Evolutionary conservation across 129 eudicot genomes (phyloP).

Genomic region (Artemisia tridentata): DNA sequence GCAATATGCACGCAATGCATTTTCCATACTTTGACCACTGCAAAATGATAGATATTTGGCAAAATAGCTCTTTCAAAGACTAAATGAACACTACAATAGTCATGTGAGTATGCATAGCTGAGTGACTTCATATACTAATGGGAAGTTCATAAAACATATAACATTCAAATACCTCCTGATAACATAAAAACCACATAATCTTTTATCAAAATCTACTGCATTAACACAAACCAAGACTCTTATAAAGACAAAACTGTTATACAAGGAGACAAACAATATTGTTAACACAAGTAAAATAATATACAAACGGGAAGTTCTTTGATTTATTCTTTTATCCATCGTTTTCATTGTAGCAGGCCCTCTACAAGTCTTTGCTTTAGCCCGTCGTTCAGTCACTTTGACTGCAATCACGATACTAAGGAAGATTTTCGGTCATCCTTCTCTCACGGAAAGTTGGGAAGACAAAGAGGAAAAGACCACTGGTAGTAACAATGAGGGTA

Average conservation of each 20-base stretch:
- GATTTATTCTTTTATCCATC: too few relatives aligned
- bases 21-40: conserved; percentile 99
- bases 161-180: conserved; percentile 64
- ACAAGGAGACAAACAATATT: neutral
- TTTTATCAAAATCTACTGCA: conserved; percentile 97
- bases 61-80: too few relatives aligned
- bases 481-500: too few relatives aligned
- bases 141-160: neutral
- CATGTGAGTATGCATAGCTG: neutral
- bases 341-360: too few relatives aligned
- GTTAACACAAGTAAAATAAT: neutral
- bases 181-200: conserved; percentile 93
- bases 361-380: too few relatives aligned
- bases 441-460: too few relatives aligned
- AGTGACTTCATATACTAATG: neutral
- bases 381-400: too few relatives aligned
- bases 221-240: conserved; percentile 17
- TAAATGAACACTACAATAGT: too few relatives aligned
- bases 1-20: conserved; percentile 95
- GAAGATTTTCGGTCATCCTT: too few relatives aligned
- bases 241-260: neutral
- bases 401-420: too few relatives aligned
- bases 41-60: conserved; percentile 2
- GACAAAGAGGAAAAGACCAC: too few relatives aligned
- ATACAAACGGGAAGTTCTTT: too few relatives aligned